These are phyloP conservation scores for Colletotrichum simmondsii DNA, from an alignment of 2,329 filamentous ascomycete species.

Conservation along the genomic window DNA sequence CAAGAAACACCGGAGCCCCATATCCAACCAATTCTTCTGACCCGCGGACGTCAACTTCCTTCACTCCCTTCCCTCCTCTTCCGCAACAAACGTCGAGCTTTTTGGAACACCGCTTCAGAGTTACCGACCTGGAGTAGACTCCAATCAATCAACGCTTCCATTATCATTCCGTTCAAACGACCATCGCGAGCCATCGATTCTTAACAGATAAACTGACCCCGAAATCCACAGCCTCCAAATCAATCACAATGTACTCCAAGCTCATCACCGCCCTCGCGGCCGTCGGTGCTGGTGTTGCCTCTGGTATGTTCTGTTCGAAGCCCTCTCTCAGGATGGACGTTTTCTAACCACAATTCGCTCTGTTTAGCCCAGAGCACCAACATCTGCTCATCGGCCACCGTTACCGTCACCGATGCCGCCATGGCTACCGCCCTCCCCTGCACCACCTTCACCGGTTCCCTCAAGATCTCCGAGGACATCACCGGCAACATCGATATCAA, in stretches of 20 bases:
- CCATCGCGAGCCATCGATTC: neutral
- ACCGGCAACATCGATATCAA: conserved; percentile 70
- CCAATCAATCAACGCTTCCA: conserved; percentile 24
- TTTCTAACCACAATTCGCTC: neutral
- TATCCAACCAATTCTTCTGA: neutral
- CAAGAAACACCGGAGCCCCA: conserved; percentile 23
- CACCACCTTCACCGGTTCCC: conserved; percentile 74
- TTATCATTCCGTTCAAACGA: conserved; percentile 18
- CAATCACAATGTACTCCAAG: conserved; percentile 59
- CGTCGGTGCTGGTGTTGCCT: conserved; percentile 50
- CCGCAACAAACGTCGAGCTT: conserved; percentile 9
- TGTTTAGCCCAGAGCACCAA: conserved; percentile 45
- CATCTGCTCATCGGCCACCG: conserved; percentile 49
- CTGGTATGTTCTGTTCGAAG: conserved; percentile 54
- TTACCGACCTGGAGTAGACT: conserved; percentile 27
- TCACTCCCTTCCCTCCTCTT: neutral
- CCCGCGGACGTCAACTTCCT: neutral
- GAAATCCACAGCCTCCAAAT: conserved; percentile 8
- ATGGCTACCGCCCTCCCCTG: conserved; percentile 74
- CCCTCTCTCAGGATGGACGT: conserved; percentile 27
- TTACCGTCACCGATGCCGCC: conserved; percentile 71
- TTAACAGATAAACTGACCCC: conserved; percentile 20
- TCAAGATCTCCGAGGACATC: conserved; percentile 70
- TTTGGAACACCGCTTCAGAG: conserved; percentile 31
- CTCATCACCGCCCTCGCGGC: conserved; percentile 57